These are phyloP conservation scores for Monosporascus sp. DNA, from an alignment of 2,329 filamentous ascomycete species.

Conservation along the genomic window DNA sequence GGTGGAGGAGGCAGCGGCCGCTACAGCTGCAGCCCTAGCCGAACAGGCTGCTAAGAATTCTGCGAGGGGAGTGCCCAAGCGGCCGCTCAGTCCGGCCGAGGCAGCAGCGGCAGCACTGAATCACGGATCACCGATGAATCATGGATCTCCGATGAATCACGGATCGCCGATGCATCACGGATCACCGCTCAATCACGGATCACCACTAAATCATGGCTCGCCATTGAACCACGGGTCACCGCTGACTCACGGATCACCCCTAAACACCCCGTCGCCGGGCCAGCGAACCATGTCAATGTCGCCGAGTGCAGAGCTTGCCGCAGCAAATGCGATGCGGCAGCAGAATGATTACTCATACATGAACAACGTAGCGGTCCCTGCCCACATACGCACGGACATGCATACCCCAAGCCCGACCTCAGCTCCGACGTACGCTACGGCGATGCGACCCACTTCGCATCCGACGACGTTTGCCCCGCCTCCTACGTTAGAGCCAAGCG, in stretches of 20 bases:
- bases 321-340: conserved; percentile 60
- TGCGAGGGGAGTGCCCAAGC: conserved; percentile 22
- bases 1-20: conserved; percentile 85
- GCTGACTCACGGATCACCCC: conserved; percentile 60
- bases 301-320: conserved; percentile 68
- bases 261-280: conserved; percentile 78
- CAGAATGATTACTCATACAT: conserved; percentile 72
- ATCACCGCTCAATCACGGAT: conserved; percentile 58
- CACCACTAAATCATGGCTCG: conserved; percentile 54
- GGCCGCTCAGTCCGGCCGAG: conserved; percentile 27
- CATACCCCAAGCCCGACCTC: conserved; percentile 63
- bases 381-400: conserved; percentile 74
- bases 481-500: conserved; percentile 77
- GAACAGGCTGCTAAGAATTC: conserved; percentile 25
- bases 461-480: conserved; percentile 78
- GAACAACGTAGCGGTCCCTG: conserved; percentile 71
- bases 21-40: conserved; percentile 80
- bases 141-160: conserved; percentile 60
- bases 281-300: conserved; percentile 76
- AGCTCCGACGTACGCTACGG: conserved; percentile 56
- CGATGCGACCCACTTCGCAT: conserved; percentile 74
- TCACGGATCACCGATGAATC: conserved; percentile 36
- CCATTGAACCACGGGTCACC: conserved; percentile 44
- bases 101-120: conserved; percentile 23
- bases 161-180: conserved; percentile 44